phyloP scores from a whole-genome alignment of 2,329 filamentous ascomycete genomes.

The Colletotrichum spaethianum region DNA sequence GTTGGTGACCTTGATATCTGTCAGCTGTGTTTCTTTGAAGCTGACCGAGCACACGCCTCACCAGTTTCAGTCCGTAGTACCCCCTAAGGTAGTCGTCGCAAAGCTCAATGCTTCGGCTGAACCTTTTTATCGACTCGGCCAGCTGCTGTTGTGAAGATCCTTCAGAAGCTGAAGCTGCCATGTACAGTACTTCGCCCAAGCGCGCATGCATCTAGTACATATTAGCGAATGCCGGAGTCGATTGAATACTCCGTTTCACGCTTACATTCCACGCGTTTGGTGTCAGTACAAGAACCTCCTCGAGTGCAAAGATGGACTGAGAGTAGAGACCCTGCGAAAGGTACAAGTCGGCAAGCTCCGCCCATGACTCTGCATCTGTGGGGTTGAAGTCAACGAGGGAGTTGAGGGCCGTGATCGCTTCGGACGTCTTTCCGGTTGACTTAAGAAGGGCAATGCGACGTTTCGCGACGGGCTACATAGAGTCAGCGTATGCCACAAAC shows the following conservation, averaged over 20 bases:
- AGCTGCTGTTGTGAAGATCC: constrained; percentile 67
- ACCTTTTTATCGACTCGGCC: constrained; percentile 84
- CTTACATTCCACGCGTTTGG: constrained; percentile 97
- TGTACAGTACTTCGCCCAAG: constrained; percentile 85
- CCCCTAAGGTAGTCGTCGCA: constrained; percentile 94
- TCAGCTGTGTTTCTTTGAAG: neutral
- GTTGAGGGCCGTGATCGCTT: constrained; percentile 82
- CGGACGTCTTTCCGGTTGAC: constrained; percentile 76
- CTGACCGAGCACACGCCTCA: constrained; percentile 55
- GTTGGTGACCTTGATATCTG: constrained; percentile 60
- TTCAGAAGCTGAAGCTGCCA: constrained; percentile 69
- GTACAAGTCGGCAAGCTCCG: constrained; percentile 91
- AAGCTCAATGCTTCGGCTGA: constrained; percentile 91
- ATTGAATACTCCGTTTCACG: constrained; percentile 25
- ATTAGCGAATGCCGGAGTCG: neutral
- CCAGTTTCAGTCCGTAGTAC: constrained; percentile 90
- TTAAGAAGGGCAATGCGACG: constrained; percentile 84
- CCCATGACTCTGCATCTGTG: constrained; percentile 94
- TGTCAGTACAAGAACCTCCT: constrained; percentile 88
- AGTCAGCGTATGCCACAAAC: constrained; percentile 48
- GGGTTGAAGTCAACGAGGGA: constrained; percentile 86
- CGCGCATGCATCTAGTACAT: constrained; percentile 84
- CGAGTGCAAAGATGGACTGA: constrained; percentile 89
- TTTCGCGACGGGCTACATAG: constrained; percentile 82
- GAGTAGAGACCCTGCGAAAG: constrained; percentile 81